These are phyloP conservation scores for Mycena metata DNA, from an alignment of 768 basidiomycete species.

Conservation along the genomic window DNA sequence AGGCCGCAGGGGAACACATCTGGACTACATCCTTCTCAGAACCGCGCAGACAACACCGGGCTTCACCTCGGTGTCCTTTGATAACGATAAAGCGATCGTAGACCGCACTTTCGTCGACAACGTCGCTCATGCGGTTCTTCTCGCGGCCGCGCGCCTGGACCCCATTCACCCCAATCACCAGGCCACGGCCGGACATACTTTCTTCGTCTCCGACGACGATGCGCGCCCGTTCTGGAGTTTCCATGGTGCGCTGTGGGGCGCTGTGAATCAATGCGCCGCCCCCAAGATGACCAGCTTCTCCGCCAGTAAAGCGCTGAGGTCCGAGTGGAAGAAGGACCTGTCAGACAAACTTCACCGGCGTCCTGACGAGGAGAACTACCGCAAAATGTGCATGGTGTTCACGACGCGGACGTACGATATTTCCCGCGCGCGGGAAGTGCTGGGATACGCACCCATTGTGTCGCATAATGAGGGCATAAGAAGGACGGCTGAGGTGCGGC, in stretches of 20 bases:
- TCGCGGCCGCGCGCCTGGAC: constrained; percentile 62
- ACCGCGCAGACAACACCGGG: background rate
- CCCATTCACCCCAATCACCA: constrained; percentile 51
- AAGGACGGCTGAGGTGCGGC: constrained; percentile 45
- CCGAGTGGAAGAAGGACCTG: too few species aligned
- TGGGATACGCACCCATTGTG: constrained; percentile 66
- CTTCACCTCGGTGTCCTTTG: constrained; percentile 42
- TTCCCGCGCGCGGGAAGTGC: constrained; percentile 59
- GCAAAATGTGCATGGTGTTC: constrained; percentile 26
- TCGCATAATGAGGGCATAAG: constrained; percentile 62
- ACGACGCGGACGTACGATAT: constrained; percentile 63
- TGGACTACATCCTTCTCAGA: background rate
- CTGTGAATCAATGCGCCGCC: constrained; percentile 14
- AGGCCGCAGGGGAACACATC: background rate
- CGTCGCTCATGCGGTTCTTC: constrained; percentile 65
- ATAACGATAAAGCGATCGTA: constrained; percentile 60
- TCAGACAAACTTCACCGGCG: constrained; percentile 3
- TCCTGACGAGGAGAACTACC: constrained; percentile 31
- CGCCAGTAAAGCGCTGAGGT: too few species aligned
- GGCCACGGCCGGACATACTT: constrained; percentile 64
- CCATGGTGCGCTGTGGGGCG: constrained; percentile 54
- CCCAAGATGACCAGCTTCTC: background rate
- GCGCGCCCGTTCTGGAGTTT: constrained; percentile 69
- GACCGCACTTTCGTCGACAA: constrained; percentile 71
- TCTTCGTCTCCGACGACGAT: constrained; percentile 69